Base-by-base conservation (phyloP, 2,329 filamentous ascomycete species). In the Monosporascus sp. region DNA sequence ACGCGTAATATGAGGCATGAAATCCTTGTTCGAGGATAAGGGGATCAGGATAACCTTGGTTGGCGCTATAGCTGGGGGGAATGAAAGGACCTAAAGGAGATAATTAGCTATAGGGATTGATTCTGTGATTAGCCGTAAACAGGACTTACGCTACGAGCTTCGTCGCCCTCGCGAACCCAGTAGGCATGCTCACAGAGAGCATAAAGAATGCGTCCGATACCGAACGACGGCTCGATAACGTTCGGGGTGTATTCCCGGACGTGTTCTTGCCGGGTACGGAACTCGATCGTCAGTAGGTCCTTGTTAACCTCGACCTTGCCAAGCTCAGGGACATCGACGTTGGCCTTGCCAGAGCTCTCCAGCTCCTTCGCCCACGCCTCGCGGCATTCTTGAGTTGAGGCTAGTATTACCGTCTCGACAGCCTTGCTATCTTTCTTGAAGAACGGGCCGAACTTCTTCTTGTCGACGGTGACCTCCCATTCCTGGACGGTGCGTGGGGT, bases 221-320 rank as follows among this genome's bases (percentile, higher is more conserved):
- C 93, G 65, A 97, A 99, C 1, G 93, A 97, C 2, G 93, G 94
- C 76, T 99, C 94, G 63, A 97, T 95, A 48, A 96, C 91, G 68
- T 97, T 97, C 55, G 93, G 93, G 1, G 88, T 95, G 76, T 90
- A 99, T 70, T 97, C 92, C 64, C 94, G 83, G 54, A 86, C 83
- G 69, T 96, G 87, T 72, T 96, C 90, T 4, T 85, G 81, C 58
- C 90, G 81, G 62, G 87, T 96, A 63, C 86, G 84, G 75, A 89
- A 91, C 75, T 92, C 89, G 62, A 97, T 90, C 54, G 78, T 83
- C 67, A 99, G 78, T 48, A 95, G 79, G 56, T 96, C 90, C 67
- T 87, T 86, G 63, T 80, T 78, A 50, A 97, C 77, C 68, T 93
- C 86, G 24, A 90, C 90, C 72, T 87, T 90, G 70, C 89, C 77